Percentiles rank a stretch among this genome's conserved stretches.
Evolutionary conservation across 495 filamentous ascomycete genomes (phyloP).

Genomic region (Penicillium cosmopolitanum): DNA sequence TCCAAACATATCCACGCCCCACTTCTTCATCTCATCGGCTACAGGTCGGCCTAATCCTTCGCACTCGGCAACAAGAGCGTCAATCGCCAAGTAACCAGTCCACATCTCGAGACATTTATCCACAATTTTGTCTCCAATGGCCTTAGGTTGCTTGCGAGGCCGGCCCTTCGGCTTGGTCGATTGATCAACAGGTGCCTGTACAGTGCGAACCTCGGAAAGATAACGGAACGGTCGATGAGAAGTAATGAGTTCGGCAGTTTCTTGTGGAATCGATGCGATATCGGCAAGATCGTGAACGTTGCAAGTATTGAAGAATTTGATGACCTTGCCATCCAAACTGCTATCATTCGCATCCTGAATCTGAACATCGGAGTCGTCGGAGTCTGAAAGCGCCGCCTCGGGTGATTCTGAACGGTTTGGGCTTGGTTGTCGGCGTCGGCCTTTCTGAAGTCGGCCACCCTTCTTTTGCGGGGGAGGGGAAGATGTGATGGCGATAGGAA

Average conservation of each 20-base stretch:
- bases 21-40: constrained; percentile 68
- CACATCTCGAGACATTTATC: constrained; percentile 73
- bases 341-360: constrained; percentile 41
- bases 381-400: constrained; percentile 45
- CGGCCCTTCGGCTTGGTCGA: constrained; percentile 49
- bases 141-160: constrained; percentile 52
- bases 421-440: constrained; percentile 54
- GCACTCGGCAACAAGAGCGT: constrained; percentile 74
- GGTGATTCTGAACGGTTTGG: constrained; percentile 48
- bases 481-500: constrained; percentile 26
- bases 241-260: constrained; percentile 66
- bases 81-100: constrained; percentile 75
- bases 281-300: constrained; percentile 71
- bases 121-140: constrained; percentile 72
- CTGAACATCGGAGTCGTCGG: constrained; percentile 62
- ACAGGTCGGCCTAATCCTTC: constrained; percentile 70
- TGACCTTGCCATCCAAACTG: constrained; percentile 59
- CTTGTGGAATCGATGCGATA: constrained; percentile 71
- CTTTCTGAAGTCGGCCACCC: constrained; percentile 58
- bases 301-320: constrained; percentile 85
- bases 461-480: constrained; percentile 45
- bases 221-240: constrained; percentile 68
- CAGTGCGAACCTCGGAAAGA: constrained; percentile 63
- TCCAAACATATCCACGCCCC: constrained; percentile 78
- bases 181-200: constrained; percentile 52